A percentile compares a stretch with the other conserved stretches of the same genome.
Evolutionary conservation across 2,329 filamentous ascomycete species (phyloP).

Genomic region (Clonostachys chloroleuca): DNA sequence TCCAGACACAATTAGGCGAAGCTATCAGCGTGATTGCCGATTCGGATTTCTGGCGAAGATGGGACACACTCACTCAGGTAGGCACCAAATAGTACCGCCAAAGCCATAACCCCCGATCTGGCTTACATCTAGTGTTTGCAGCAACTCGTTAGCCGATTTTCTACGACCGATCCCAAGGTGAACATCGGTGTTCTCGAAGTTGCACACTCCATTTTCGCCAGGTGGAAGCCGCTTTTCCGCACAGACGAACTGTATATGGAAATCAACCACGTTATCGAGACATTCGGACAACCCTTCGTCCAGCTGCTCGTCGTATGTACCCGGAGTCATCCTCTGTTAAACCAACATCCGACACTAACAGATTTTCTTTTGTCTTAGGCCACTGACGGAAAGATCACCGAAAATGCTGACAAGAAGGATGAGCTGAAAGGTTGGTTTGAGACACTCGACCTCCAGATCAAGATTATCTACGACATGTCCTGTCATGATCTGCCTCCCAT

Average conservation of each 20-base stretch:
- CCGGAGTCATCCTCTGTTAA: not conserved
- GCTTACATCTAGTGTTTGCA: conserved; percentile 19
- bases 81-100: conserved; percentile 11
- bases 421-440: conserved; percentile 75
- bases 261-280: conserved; percentile 89
- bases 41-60: conserved; percentile 93
- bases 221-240: conserved; percentile 91
- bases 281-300: conserved; percentile 82
- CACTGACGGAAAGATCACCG: conserved; percentile 67
- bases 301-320: conserved; percentile 65
- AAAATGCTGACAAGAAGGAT: conserved; percentile 71
- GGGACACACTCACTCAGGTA: conserved; percentile 91
- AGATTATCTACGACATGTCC: conserved; percentile 94
- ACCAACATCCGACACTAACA: conserved; percentile 6
- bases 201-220: conserved; percentile 94
- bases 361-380: conserved; percentile 31
- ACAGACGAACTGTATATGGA: conserved; percentile 91
- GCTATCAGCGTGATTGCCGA: conserved; percentile 97
- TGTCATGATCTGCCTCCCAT: conserved; percentile 93
- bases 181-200: conserved; percentile 96
- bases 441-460: conserved; percentile 82
- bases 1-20: conserved; percentile 92
- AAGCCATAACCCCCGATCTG: not conserved
- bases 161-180: conserved; percentile 72
- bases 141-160: conserved; percentile 87